These are phyloP conservation scores for Pestalotiopsis sp. DNA, from an alignment of 2,329 filamentous ascomycete genomes.

Conservation along the genomic window DNA sequence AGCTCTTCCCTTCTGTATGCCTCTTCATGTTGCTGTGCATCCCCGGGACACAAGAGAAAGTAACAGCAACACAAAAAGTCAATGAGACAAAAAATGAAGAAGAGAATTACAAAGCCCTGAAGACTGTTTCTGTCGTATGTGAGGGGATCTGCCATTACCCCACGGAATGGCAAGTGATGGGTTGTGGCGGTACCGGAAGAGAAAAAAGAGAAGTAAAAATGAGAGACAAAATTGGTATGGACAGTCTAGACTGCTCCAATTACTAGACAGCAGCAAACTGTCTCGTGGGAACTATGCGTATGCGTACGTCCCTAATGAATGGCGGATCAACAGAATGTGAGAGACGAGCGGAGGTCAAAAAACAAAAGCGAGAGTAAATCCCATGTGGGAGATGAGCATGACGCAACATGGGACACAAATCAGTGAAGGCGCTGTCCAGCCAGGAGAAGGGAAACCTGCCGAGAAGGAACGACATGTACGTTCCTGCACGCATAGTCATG, in stretches of 20 bases:
- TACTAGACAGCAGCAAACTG: not conserved
- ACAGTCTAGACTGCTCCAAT: not conserved
- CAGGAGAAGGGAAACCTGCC: not conserved
- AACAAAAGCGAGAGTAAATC: no score
- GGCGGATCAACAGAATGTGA: not conserved
- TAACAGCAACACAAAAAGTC: no score
- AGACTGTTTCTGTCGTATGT: no score
- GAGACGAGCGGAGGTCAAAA: not conserved
- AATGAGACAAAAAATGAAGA: no score
- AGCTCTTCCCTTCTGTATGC: slow-evolving; percentile 19
- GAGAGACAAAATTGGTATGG: not conserved
- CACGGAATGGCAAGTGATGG: not conserved
- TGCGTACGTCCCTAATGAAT: not conserved
- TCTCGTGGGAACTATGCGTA: not conserved
- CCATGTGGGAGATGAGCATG: no score
- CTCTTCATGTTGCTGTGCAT: slow-evolving; percentile 23
- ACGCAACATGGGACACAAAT: no score
- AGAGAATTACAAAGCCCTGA: no score
- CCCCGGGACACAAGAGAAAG: no score
- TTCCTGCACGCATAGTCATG: no score
- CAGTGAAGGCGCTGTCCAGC: not conserved
- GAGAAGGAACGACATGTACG: no score
- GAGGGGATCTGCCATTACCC: no score
- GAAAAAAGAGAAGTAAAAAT: not conserved
- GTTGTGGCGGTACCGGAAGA: not conserved